Conservation (phyloP, 495 filamentous ascomycete species). For the Penicillium samsonianum region DNA sequence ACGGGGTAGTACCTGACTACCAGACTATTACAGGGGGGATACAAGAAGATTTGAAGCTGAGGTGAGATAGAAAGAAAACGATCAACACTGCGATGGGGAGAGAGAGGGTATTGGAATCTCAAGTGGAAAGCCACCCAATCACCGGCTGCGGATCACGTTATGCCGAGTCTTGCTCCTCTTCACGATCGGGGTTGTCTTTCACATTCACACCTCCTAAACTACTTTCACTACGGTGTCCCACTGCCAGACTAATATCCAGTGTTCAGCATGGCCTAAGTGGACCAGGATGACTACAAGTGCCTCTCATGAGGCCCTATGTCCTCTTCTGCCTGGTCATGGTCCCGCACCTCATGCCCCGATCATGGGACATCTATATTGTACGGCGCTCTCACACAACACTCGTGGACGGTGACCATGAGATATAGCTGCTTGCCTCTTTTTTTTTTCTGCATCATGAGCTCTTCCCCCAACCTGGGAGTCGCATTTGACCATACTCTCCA, state of each 20-base stretch:
- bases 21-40: constrained; percentile 19
- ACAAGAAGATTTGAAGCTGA: constrained; percentile 9
- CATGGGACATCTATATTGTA: constrained; percentile 20
- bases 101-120: constrained; percentile 17
- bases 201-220: not conserved
- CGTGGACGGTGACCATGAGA: constrained; percentile 1
- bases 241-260: not conserved
- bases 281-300: not conserved
- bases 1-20: constrained; percentile 28
- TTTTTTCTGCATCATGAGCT: not conserved
- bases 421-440: not conserved
- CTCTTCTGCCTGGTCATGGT: constrained; percentile 20
- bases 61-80: constrained; percentile 13
- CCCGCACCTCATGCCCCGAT: constrained; percentile 25
- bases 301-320: not conserved
- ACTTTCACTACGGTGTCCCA: not conserved
- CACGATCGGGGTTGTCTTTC: not conserved
- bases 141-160: constrained; percentile 34
- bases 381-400: not conserved
- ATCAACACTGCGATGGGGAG: constrained; percentile 8
- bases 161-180: constrained; percentile 10
- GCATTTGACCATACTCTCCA: not conserved
- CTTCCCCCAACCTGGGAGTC: not conserved
- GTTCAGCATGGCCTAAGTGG: not conserved
- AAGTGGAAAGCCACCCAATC: constrained; percentile 31